Base-by-base conservation (phyloP, 1,139 yeast species). In the Suhomyces bokatorum region DNA sequence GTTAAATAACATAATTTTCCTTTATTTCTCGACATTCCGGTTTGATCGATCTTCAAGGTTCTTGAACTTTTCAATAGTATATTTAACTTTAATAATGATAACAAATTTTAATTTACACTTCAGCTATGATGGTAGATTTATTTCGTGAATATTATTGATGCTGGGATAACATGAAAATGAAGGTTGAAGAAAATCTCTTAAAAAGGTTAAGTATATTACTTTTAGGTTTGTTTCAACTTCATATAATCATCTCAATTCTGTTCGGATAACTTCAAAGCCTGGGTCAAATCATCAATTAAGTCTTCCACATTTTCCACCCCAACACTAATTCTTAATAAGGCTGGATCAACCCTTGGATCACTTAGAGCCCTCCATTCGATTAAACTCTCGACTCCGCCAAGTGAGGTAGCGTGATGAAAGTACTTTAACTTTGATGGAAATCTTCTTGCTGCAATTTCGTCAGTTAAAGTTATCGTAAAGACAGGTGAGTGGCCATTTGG, bases 361-460 rank as follows among this genome's bases (percentile, higher is more conserved):
- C 87, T 76, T 67, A 90, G 61, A 1, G 89, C 85, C 59, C 97
- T 79, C 96, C 97, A 89, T 64, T 91, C 97, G 48, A 90, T 81
- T 56, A 90, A 72, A 44, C 95, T 86, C 63, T 91, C 97, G 6
- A 87, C 88, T n/a, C 97, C 96, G 33, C 97, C 97, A 27, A 91
- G 72, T 6, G 96, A 87, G 0, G 97, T 90, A 2, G 97, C 96
- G 65, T 91, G 97, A 51, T 83, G 83, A 68, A 90, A 89, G 50
- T 78, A 77, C 54, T 82, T 78, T 48, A 90, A 70, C 51, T 75
- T 79, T 1, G 84, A 71, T 3, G 97, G 96, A 12, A 91, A 70
- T 2, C 54, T 45, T 52, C 75, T 78, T 0, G 97, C 97, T 22
- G 71, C 65, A 9, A 78, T 78, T 45, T 71, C 78, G 14, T 71